phyloP scores from a whole-genome alignment of 495 filamentous ascomycete genomes.

The Filosporella fistucella region DNA sequence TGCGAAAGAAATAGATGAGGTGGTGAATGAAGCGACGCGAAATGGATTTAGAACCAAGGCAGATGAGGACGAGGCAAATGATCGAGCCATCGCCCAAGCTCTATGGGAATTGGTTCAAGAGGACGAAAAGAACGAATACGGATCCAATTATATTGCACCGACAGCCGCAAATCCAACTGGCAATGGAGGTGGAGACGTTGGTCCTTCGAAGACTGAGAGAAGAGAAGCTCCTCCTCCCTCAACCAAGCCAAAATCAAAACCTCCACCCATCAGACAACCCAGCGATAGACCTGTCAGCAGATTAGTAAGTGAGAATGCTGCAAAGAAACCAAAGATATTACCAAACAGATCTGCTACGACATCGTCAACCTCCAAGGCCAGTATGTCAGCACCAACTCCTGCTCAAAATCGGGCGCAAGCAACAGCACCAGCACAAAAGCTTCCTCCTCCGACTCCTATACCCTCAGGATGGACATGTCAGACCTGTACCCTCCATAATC shows the following conservation, averaged over 20 bases:
- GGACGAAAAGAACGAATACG: conserved; percentile 65
- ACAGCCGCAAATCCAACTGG: conserved; percentile 58
- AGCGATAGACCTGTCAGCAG: conserved; percentile 22
- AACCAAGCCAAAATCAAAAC: neutral
- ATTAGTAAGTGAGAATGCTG: conserved; percentile 24
- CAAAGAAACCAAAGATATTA: conserved; percentile 19
- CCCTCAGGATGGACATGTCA: conserved; percentile 64
- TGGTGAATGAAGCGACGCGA: conserved; percentile 61
- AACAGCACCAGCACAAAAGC: neutral
- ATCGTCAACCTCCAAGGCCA: conserved; percentile 9
- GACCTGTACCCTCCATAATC: conserved; percentile 82
- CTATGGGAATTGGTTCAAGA: conserved; percentile 85
- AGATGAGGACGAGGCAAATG: conserved; percentile 86
- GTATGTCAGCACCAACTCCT: neutral
- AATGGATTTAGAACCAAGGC: conserved; percentile 80
- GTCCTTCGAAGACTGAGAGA: conserved; percentile 1
- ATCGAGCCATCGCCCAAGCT: conserved; percentile 82
- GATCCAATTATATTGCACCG: conserved; percentile 58
- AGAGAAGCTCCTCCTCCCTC: conserved; percentile 3
- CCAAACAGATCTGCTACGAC: conserved; percentile 13
- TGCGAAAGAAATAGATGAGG: conserved; percentile 49
- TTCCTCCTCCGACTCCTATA: conserved; percentile 8
- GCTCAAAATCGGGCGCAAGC: neutral
- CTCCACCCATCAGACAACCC: conserved; percentile 14
- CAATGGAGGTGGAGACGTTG: conserved; percentile 30